phyloP scores from a whole-genome alignment of 345 rosid genomes.

The Euphorbia pulcherrima region DNA sequence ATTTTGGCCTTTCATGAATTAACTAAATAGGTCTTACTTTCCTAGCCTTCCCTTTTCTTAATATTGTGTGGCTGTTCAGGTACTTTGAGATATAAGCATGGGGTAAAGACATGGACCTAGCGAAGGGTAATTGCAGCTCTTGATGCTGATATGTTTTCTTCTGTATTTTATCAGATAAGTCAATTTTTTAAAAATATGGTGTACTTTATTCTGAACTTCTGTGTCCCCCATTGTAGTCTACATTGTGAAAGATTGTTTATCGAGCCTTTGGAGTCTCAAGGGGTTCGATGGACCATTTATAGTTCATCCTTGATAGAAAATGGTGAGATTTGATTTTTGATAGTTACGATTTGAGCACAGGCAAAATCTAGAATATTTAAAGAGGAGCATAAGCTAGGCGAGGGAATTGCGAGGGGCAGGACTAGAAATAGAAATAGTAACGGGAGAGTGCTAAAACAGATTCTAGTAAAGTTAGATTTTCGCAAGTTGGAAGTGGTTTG shows the following conservation, averaged over 20 bases:
- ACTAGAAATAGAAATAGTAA: not conserved
- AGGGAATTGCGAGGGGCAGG: not conserved
- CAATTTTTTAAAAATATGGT: not conserved
- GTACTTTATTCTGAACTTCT: not conserved
- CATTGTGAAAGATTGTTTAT: not conserved
- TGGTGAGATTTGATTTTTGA: not conserved
- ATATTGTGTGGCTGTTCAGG: not conserved
- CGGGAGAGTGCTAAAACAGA: not conserved
- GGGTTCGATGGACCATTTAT: not conserved
- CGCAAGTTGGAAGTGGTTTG: constrained; percentile 16
- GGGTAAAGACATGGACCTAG: not conserved
- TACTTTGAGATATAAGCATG: not conserved
- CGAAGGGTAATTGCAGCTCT: not conserved
- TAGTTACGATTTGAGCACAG: not conserved
- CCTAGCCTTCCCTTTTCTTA: not conserved
- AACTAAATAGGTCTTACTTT: not conserved
- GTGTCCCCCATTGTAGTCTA: not conserved
- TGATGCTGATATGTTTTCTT: not conserved
- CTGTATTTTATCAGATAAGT: not conserved
- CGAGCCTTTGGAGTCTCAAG: not conserved
- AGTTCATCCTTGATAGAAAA: not conserved
- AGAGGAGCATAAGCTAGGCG: not conserved
- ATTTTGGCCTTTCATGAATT: not conserved
- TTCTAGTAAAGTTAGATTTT: not conserved
- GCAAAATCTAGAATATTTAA: constrained; percentile 8